Percentiles rank a stretch among this genome's conserved stretches.
phyloP scores from a whole-genome alignment of 495 filamentous ascomycete species.

The Neurospora terricola region DNA sequence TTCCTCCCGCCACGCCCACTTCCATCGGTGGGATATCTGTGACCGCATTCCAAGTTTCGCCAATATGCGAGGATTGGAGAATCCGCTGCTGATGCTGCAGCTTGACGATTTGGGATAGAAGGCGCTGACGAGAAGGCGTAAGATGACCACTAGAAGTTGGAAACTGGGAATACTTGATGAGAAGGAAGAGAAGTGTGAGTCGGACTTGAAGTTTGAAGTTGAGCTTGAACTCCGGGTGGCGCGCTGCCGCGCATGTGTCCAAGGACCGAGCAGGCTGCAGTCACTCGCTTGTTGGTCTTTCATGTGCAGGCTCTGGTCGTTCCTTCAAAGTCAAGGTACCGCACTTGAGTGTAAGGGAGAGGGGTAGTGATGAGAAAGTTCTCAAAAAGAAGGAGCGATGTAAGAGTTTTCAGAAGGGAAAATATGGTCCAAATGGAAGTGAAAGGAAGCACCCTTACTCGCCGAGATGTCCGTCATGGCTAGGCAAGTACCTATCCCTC shows the following conservation, averaged over 20 bases:
- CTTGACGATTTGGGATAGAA: background rate
- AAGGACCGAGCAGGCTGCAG: too few relatives aligned
- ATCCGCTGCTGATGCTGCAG: background rate
- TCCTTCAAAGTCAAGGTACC: too few relatives aligned
- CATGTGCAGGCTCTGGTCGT: too few relatives aligned
- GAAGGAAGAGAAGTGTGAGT: background rate
- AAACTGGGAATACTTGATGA: background rate
- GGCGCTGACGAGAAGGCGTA: background rate
- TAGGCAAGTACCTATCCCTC: too few relatives aligned
- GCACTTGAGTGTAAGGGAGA: too few relatives aligned
- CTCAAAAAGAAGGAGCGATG: too few relatives aligned
- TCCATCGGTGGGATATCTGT: background rate
- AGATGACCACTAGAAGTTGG: background rate
- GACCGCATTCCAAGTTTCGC: background rate
- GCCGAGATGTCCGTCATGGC: too few relatives aligned
- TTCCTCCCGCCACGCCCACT: background rate
- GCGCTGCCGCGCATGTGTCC: background rate
- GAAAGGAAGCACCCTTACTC: too few relatives aligned
- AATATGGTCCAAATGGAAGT: too few relatives aligned
- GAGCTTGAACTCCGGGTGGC: background rate
- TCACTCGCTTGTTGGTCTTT: too few relatives aligned
- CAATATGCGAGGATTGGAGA: background rate
- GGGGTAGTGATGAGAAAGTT: too few relatives aligned
- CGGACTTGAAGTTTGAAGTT: background rate
- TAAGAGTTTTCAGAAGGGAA: too few relatives aligned